These are phyloP conservation scores for Fusarium sp. DNA, from an alignment of 2,329 filamentous ascomycete genomes.

Conservation along the genomic window DNA sequence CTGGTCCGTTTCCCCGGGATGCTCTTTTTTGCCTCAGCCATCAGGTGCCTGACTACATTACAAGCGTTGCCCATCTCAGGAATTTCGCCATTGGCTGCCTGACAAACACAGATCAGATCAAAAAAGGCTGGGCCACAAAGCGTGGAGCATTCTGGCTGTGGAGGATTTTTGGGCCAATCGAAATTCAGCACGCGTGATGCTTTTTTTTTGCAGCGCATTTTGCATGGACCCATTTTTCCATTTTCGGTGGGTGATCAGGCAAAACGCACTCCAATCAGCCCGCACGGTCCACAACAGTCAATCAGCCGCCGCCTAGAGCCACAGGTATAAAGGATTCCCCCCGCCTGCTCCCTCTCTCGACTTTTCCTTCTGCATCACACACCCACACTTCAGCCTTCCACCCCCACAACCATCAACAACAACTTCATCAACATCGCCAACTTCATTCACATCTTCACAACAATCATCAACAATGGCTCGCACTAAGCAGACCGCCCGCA, in stretches of 20 bases:
- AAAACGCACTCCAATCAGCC: slow-evolving; percentile 37
- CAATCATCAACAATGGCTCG: slow-evolving; percentile 66
- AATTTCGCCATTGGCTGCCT: slow-evolving; percentile 34
- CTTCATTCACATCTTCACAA: slow-evolving; percentile 50
- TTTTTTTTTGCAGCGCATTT: slow-evolving; percentile 42
- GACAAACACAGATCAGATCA: slow-evolving; percentile 18
- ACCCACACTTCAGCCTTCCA: slow-evolving; percentile 49
- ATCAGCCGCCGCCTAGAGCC: slow-evolving; percentile 53
- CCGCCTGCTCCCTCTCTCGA: slow-evolving; percentile 53
- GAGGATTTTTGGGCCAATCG: slow-evolving; percentile 38
- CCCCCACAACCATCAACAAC: slow-evolving; percentile 42
- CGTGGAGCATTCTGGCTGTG: slow-evolving; percentile 8
- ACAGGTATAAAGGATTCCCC: slow-evolving; percentile 58
- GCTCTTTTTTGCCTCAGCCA: slow-evolving; percentile 18
- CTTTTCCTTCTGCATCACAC: slow-evolving; percentile 59
- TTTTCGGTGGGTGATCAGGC: slow-evolving; percentile 43
- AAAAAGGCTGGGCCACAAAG: slow-evolving; percentile 5
- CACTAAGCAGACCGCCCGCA: slow-evolving; percentile 75
- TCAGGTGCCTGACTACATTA: slow-evolving; percentile 23
- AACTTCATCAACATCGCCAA: slow-evolving; percentile 40
- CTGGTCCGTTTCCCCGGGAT: slow-evolving; percentile 13
- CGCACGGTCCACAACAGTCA: slow-evolving; percentile 45
- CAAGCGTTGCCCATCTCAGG: background rate
- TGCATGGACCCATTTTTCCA: slow-evolving; percentile 28
- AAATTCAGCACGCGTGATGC: slow-evolving; percentile 42